These are phyloP conservation scores for Magnaporthales sp. DNA, from an alignment of 2,329 filamentous ascomycete genomes.

Conservation along the genomic window DNA sequence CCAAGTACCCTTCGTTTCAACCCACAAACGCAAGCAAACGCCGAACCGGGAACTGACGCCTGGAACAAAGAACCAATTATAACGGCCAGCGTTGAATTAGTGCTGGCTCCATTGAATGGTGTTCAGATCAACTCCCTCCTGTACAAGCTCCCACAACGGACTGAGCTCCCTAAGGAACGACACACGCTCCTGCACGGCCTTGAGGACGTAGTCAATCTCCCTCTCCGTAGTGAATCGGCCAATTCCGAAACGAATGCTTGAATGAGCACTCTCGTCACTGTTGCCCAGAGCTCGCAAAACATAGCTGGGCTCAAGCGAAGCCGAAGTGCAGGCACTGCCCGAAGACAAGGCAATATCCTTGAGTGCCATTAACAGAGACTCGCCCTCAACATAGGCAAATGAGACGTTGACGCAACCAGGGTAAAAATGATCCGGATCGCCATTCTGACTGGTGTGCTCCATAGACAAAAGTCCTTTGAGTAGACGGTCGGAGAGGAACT, in stretches of 20 bases:
- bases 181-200: slow-evolving; percentile 85
- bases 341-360: slow-evolving; percentile 98
- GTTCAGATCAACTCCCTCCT: slow-evolving; percentile 90
- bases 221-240: slow-evolving; percentile 90
- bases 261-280: slow-evolving; percentile 96
- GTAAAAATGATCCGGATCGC: slow-evolving; percentile 75
- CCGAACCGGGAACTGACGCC: neutral
- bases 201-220: slow-evolving; percentile 96
- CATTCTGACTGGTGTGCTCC: slow-evolving; percentile 90
- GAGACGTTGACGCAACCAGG: slow-evolving; percentile 97
- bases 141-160: slow-evolving; percentile 93
- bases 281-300: slow-evolving; percentile 89
- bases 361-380: slow-evolving; percentile 94
- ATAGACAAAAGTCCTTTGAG: slow-evolving; percentile 74
- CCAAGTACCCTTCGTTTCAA: neutral
- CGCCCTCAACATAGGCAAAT: slow-evolving; percentile 96
- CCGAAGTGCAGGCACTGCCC: slow-evolving; percentile 93
- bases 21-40: neutral
- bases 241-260: slow-evolving; percentile 95
- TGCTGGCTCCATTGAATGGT: slow-evolving; percentile 99
- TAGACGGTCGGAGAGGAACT: slow-evolving; percentile 72
- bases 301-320: slow-evolving; percentile 92
- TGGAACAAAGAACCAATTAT: neutral
- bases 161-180: slow-evolving; percentile 90
- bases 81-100: slow-evolving; percentile 33